phyloP scores from a whole-genome alignment of 176 grass and related monocot species.

The Themeda triandra region DNA sequence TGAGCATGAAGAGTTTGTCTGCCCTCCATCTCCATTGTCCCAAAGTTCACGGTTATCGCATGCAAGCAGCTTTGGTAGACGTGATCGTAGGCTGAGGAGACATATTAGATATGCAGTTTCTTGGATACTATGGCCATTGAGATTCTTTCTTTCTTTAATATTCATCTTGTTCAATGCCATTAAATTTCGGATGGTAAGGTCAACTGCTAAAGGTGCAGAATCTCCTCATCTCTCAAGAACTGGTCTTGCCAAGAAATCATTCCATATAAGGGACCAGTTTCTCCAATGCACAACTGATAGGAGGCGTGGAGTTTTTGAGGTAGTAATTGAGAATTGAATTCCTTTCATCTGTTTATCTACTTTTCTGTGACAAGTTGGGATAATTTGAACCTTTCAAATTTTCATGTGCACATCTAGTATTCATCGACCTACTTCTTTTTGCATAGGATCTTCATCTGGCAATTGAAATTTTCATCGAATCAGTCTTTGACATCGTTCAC shows the following conservation, averaged over 20 bases:
- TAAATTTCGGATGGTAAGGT: constrained; percentile 40
- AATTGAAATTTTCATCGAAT: constrained; percentile 96
- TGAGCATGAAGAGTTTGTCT: constrained; percentile 66
- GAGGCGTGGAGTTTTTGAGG: constrained; percentile 95
- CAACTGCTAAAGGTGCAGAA: constrained; percentile 36
- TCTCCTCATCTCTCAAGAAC: constrained; percentile 28
- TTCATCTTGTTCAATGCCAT: constrained; percentile 56
- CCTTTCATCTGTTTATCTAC: background rate
- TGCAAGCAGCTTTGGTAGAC: constrained; percentile 60
- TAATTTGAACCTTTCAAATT: background rate
- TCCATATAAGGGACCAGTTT: constrained; percentile 77
- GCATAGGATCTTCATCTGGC: constrained; percentile 87
- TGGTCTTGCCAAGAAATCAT: constrained; percentile 33
- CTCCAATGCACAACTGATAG: constrained; percentile 73
- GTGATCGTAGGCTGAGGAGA: constrained; percentile 58
- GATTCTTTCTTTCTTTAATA: constrained; percentile 51
- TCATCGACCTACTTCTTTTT: background rate
- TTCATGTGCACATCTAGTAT: too few relatives aligned
- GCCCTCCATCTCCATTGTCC: constrained; percentile 68
- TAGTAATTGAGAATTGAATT: constrained; percentile 24
- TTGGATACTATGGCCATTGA: constrained; percentile 85
- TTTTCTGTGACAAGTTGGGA: background rate
- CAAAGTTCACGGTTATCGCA: constrained; percentile 75
- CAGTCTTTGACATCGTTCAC: constrained; percentile 78
- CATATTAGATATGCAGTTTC: constrained; percentile 63